A percentile compares a stretch with the other conserved stretches of the same genome.
phyloP scores from a whole-genome alignment of 345 rosid species.

The Rhizophora apiculata region DNA sequence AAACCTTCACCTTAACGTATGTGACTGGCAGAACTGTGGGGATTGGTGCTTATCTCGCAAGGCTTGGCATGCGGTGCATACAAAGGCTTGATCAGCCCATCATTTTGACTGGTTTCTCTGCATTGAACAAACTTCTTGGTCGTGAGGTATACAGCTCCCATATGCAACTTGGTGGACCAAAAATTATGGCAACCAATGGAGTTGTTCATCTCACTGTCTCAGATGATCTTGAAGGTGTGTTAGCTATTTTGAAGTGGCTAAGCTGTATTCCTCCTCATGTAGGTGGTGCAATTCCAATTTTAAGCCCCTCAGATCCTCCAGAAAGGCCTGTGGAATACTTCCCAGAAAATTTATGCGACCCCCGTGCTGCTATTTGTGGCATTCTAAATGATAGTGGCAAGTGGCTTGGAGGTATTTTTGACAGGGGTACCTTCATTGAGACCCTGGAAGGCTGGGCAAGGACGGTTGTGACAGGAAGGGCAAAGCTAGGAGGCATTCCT shows the following conservation, averaged over 20 bases:
- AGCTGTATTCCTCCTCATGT: slow-evolving; percentile 76
- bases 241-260: slow-evolving; percentile 90
- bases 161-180: slow-evolving; percentile 99
- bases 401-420: slow-evolving; percentile 97
- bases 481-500: slow-evolving; percentile 97
- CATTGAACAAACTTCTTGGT: slow-evolving; percentile 95
- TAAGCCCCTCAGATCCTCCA: slow-evolving; percentile 62
- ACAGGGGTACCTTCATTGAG: slow-evolving; percentile 89
- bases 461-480: slow-evolving; percentile 99
- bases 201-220: slow-evolving; percentile 97
- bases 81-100: slow-evolving; percentile 99
- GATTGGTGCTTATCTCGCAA: slow-evolving; percentile 97
- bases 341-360: slow-evolving; percentile 91
- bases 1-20: slow-evolving; percentile 90
- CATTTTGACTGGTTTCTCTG: slow-evolving; percentile 96
- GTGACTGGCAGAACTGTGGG: slow-evolving; percentile 98
- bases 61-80: slow-evolving; percentile 98
- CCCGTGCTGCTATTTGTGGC: slow-evolving; percentile 94
- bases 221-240: slow-evolving; percentile 95
- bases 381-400: slow-evolving; percentile 55
- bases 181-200: slow-evolving; percentile 98
- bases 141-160: slow-evolving; percentile 99
- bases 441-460: slow-evolving; percentile 99
- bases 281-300: slow-evolving; percentile 82
- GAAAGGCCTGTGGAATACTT: slow-evolving; percentile 85